Evolutionary conservation across 1,284 basidiomycete species (phyloP), one percentile per base, ranked within the genome.

Genomic region (Sporisorium reilianum): DNA sequence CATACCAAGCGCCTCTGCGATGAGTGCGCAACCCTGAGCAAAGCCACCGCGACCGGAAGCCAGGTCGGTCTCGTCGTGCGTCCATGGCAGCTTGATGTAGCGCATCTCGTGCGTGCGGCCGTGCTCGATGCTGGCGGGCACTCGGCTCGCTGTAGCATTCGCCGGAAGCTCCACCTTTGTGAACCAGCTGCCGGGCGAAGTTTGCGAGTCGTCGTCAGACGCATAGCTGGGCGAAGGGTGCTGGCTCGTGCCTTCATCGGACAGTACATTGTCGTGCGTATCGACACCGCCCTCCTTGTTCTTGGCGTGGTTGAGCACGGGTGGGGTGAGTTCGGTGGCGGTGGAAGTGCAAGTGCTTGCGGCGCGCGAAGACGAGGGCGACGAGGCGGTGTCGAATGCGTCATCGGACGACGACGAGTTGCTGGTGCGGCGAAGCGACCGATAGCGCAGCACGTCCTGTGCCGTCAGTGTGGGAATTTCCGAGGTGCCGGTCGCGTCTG

Each of bases 1-100:
- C 53, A 98, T 89, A 78, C 96, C 92, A 26, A 82, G 64, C 16
- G 74, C 71, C 44, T 81, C 75, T 28, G 78, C 78, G 44, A 82
- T 82, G 56, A 82, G 49, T 0, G 78, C 77, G 32, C 78, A 81
- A 11, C 78, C 80, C 4, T 75, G 71, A 14, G 62, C 59, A 55
- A 82, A 82, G 5, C 80, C 80, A 11, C 80, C 79, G 5, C 64
- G 64, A 5, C 42, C 42, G 3, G 57, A 48, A 11, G 79, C 76
- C n/a, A 82, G 64, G 12, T 81, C 80, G 5, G 76, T 75, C 63
- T 82, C 78, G 52, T 82, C 80, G 85, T 98, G 96, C 36, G 93
- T 95, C 95, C 95, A 97, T 54, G 90, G 89, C 28, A 97, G 89
- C 86, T 97, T 96, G 85, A 94, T 90, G 85, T 97, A 97, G 40